Percentiles rank a stretch among this genome's conserved stretches.
Conservation (phyloP, 495 filamentous ascomycete species). For the Aspergillus mulundensis region DNA sequence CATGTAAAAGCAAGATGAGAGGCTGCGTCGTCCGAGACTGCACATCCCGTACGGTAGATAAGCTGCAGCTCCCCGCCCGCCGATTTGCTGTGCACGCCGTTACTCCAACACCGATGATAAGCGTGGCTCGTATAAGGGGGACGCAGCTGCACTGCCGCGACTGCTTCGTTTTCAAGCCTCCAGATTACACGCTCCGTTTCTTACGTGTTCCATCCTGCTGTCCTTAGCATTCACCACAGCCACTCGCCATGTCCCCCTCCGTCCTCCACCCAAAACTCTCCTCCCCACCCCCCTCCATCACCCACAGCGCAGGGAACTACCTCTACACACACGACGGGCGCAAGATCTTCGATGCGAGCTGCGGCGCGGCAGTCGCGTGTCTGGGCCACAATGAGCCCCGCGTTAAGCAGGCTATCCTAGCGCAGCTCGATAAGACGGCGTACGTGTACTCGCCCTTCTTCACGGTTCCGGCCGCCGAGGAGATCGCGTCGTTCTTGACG, state of each 20-base stretch:
- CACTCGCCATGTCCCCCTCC: not conserved
- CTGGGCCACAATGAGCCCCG: constrained; percentile 16
- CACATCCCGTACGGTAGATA: too few species aligned
- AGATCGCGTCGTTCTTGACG: constrained; percentile 19
- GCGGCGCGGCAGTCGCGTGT: constrained; percentile 32
- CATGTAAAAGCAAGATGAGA: too few species aligned
- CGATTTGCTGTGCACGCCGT: too few species aligned
- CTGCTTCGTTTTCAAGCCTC: too few species aligned
- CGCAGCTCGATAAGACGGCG: constrained; percentile 28
- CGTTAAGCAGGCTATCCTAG: constrained; percentile 25
- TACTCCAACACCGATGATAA: too few species aligned
- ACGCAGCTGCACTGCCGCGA: too few species aligned
- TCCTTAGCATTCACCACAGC: not conserved
- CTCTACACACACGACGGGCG: constrained; percentile 7
- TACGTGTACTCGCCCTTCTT: constrained; percentile 42
- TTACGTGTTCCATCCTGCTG: too few species aligned
- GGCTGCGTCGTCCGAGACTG: too few species aligned
- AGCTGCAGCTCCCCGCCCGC: too few species aligned
- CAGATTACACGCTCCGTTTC: too few species aligned
- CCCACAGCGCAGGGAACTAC: constrained; percentile 6
- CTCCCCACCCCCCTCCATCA: not conserved
- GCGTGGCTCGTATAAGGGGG: too few species aligned
- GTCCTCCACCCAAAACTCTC: constrained; percentile 6
- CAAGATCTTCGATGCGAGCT: constrained; percentile 47
- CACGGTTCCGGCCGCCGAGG: constrained; percentile 28